phyloP scores from a whole-genome alignment of 1,284 basidiomycete species.

The Ustilago vetiveriae region DNA sequence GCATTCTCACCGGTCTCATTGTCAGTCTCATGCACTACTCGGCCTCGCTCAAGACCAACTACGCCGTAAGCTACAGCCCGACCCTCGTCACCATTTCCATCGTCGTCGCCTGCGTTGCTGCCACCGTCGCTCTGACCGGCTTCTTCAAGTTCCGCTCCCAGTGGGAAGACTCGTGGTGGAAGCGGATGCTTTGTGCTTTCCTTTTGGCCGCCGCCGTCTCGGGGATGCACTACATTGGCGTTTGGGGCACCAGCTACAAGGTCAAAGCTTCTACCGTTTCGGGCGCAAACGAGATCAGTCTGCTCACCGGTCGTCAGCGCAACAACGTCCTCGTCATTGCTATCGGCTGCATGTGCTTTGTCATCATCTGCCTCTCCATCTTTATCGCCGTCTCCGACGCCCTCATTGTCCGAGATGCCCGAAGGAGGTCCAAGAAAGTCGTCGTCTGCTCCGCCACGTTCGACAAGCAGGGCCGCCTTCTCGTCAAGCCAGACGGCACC shows the following conservation, averaged over 20 bases:
- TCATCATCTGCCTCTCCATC: conserved; percentile 69
- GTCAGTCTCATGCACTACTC: conserved; percentile 73
- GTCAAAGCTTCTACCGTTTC: conserved; percentile 47
- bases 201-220: conserved; percentile 69
- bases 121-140: conserved; percentile 69
- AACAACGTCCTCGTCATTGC: conserved; percentile 68
- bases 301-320: conserved; percentile 49
- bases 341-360: conserved; percentile 69
- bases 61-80: conserved; percentile 63
- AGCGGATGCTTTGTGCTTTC: conserved; percentile 68
- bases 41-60: conserved; percentile 68
- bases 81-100: conserved; percentile 69
- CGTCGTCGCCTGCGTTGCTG: conserved; percentile 69
- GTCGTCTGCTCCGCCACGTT: conserved; percentile 70
- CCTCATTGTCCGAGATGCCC: conserved; percentile 66
- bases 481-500: conserved; percentile 70
- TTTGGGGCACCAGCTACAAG: conserved; percentile 69
- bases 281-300: conserved; percentile 34
- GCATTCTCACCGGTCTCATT: conserved; percentile 81
- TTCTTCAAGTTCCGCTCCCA: conserved; percentile 70
- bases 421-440: conserved; percentile 69
- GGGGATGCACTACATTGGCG: conserved; percentile 71
- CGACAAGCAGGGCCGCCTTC: conserved; percentile 69
- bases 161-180: conserved; percentile 71
- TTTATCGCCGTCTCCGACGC: conserved; percentile 68